Conservation (phyloP, 1,284 basidiomycete genomes). For the Mycena citricolor region DNA sequence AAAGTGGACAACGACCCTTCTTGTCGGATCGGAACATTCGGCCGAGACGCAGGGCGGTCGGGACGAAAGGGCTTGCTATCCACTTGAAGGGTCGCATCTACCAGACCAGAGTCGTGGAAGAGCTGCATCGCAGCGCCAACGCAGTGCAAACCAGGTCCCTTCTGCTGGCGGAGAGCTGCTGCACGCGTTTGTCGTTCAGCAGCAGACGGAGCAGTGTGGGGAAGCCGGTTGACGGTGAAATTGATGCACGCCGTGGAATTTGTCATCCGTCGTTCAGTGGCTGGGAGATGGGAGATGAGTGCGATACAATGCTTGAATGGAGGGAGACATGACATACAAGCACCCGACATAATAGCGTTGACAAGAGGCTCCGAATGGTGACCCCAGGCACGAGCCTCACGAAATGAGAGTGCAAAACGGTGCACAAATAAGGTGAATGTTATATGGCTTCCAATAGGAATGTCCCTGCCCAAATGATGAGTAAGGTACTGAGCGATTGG, state of each 20-base stretch:
- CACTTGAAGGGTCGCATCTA: too few species aligned
- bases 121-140: neutral
- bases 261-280: neutral
- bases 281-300: neutral
- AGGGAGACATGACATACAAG: too few species aligned
- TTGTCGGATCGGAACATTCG: neutral
- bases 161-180: neutral
- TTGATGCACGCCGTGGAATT: neutral
- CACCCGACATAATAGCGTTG: neutral
- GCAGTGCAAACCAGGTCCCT: neutral
- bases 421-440: constrained; percentile 6
- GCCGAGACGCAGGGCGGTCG: neutral
- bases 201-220: neutral
- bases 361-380: neutral
- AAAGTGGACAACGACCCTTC: neutral
- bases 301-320: too few species aligned
- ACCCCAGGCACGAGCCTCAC: neutral
- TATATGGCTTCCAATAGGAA: neutral
- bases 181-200: neutral
- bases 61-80: too few species aligned
- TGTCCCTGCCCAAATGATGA: constrained; percentile 2
- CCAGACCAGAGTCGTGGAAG: too few species aligned
- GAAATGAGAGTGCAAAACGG: neutral
- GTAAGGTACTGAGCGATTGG: neutral
- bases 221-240: constrained; percentile 5